Evolutionary conservation across 768 basidiomycete species (phyloP), one percentile per base, ranked within the genome.

Genomic region (Steccherinum ochraceum): DNA sequence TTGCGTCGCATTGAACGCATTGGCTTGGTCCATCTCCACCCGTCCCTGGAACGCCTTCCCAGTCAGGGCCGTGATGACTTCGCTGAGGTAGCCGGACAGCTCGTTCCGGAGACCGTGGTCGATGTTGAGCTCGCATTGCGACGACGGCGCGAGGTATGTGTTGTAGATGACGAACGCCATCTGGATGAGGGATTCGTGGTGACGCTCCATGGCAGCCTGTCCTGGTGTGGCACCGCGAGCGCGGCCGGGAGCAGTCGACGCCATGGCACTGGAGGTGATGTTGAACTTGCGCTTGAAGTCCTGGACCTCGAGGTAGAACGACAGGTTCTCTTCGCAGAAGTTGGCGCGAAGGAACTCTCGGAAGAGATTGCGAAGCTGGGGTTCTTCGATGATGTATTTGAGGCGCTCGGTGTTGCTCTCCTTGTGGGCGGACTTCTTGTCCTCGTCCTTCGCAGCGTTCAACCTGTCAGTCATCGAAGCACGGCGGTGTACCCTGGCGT

Each of bases 311-410:
- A 98, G 67, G 89, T 93, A 99, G 72, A 97, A 99, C 44, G 87
- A 86, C 57, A 99, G 71, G 65, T 99, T 99, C 74, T 99, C 96
- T 64, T 99, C 96, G 70, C 92, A 98, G 66, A 96, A 98, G 67
- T 97, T 98, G 50, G 82, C 77, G 25, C 91, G 81, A 49, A 99
- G 69, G 73, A 93, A 95, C 56, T 98, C 96, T 52, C 96, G 84
- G 79, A 99, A 99, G 46, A 97, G 72, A 2, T 82, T 79, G 12
- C 96, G 83, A 30, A 94, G 72, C 24, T 86, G 84, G 0, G 94
- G 89, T 55, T 98, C 93, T 55, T 95, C 94, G 20, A 99, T 79
- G 56, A 99, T 94, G 66, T 89, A 89, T 55, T 83, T 81, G 42
- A 98, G 74, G 48, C 92, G 87, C 51, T 93, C 91, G 12, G 92